phyloP scores from a whole-genome alignment of 2,329 filamentous ascomycete species.

The Aureobasidium sp. region DNA sequence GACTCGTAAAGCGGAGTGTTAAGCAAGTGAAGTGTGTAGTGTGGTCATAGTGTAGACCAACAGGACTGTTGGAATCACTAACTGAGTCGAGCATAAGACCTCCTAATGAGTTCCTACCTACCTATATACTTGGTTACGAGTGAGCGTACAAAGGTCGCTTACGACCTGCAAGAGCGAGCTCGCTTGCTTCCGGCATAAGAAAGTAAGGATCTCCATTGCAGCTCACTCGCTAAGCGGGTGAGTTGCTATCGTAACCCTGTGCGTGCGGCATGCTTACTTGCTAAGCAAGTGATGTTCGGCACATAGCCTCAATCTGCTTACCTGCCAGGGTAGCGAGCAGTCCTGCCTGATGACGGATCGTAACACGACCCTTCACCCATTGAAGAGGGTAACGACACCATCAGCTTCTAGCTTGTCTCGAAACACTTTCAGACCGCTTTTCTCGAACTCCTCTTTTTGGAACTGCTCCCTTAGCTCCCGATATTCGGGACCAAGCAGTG shows the following conservation, averaged over 20 bases:
- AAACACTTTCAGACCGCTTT: too few species aligned
- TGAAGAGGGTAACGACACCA: too few species aligned
- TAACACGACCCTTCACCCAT: neutral
- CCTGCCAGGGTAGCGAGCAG: neutral
- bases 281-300: neutral
- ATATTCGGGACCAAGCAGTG: too few species aligned
- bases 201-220: neutral
- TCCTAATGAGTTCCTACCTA: neutral
- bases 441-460: too few species aligned
- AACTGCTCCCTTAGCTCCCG: too few species aligned
- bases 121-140: neutral
- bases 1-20: conserved; percentile 3
- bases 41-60: neutral
- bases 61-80: too few species aligned
- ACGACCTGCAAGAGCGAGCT: neutral
- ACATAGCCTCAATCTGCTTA: neutral
- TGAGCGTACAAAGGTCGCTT: neutral
- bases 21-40: neutral
- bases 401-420: too few species aligned
- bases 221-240: neutral
- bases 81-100: neutral
- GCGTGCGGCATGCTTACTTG: neutral
- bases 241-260: neutral
- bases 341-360: neutral
- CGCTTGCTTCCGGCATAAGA: neutral